Evolutionary conservation across 2,329 filamentous ascomycete genomes (phyloP).

Genomic region (Raffaelea deltoideospora): DNA sequence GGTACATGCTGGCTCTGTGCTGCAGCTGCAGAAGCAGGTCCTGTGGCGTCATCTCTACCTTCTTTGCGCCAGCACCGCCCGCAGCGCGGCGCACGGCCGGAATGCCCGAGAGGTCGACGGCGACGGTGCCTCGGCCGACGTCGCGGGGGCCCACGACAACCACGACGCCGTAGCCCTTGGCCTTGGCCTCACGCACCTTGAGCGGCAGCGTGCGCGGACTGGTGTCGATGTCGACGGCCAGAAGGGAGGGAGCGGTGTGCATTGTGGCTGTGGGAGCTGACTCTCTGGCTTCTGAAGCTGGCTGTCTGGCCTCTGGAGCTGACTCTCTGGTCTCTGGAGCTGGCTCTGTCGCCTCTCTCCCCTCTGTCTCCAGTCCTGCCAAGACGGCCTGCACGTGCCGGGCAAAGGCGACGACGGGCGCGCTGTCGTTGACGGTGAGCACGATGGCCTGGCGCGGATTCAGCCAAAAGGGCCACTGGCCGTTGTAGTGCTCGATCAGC

Average conservation of each 20-base stretch:
- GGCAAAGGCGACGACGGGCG: constrained; percentile 35
- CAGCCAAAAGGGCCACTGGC: constrained; percentile 78
- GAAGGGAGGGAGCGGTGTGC: constrained; percentile 31
- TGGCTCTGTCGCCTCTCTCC: too few species aligned
- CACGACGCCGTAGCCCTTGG: constrained; percentile 58
- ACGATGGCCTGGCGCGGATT: constrained; percentile 66
- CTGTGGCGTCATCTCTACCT: constrained; percentile 22
- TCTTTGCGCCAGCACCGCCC: background rate
- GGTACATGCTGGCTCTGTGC: constrained; percentile 29
- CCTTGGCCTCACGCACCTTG: constrained; percentile 59
- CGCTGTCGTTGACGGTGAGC: constrained; percentile 52
- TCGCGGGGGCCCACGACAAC: constrained; percentile 57
- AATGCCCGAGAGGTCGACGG: constrained; percentile 21
- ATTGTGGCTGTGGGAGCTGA: background rate
- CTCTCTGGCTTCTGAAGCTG: too few species aligned
- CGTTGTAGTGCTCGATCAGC: constrained; percentile 68
- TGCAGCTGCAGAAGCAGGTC: constrained; percentile 30
- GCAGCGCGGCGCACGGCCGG: background rate
- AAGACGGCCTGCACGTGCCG: constrained; percentile 32
- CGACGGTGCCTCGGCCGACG: constrained; percentile 41
- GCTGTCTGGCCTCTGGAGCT: too few species aligned
- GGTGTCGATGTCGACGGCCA: constrained; percentile 54
- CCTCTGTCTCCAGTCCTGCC: constrained; percentile 22
- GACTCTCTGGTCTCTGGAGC: background rate
- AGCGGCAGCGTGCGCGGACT: constrained; percentile 45